These are phyloP conservation scores for Cucurbita pepo DNA, from an alignment of 306 rosid genomes.

Conservation along the genomic window DNA sequence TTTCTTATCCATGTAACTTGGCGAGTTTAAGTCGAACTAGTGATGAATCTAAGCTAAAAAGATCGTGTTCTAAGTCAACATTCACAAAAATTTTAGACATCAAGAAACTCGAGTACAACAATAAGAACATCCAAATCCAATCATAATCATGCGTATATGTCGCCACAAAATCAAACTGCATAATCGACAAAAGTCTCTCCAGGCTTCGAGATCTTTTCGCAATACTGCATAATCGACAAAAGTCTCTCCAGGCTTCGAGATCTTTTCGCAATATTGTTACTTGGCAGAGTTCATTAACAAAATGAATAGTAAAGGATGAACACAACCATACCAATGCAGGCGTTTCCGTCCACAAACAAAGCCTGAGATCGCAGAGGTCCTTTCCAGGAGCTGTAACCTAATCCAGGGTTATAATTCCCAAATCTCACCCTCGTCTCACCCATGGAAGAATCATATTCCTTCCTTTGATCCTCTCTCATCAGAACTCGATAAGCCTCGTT, in stretches of 20 bases:
- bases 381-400: slow-evolving; percentile 51
- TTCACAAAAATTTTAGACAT: too few relatives aligned
- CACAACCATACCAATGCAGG: slow-evolving; percentile 44
- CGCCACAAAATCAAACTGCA: background rate
- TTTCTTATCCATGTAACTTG: background rate
- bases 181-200: too few relatives aligned
- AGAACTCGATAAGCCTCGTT: slow-evolving; percentile 66
- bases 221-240: background rate
- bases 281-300: background rate
- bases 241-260: too few relatives aligned
- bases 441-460: slow-evolving; percentile 42
- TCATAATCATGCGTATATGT: background rate
- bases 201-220: too few relatives aligned
- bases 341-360: slow-evolving; percentile 70
- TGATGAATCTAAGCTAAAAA: too few relatives aligned
- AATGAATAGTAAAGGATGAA: background rate
- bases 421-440: slow-evolving; percentile 26
- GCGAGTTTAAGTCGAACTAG: background rate
- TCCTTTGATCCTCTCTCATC: slow-evolving; percentile 39
- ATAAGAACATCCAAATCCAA: background rate
- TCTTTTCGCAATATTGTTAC: background rate
- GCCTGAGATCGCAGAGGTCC: slow-evolving; percentile 56
- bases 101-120: background rate
- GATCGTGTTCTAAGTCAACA: too few relatives aligned
- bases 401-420: slow-evolving; percentile 17